Conservation (phyloP, 768 basidiomycete genomes). For the Ramaria sp. region DNA sequence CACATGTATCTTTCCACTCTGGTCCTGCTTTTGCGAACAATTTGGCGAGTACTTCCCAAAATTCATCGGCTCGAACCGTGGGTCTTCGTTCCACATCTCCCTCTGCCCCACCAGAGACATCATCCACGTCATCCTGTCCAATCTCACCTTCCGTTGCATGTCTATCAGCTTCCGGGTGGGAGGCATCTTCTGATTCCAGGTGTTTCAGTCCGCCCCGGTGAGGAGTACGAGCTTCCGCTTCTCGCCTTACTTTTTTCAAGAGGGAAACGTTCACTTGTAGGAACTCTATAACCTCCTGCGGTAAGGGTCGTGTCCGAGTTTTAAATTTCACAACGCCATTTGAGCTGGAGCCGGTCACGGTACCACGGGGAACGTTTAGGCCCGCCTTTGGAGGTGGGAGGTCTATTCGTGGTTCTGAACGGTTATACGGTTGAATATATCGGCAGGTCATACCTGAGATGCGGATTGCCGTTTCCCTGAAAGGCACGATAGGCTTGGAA, state of each 20-base stretch:
- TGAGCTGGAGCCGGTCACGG: conserved; percentile 56
- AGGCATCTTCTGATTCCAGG: neutral
- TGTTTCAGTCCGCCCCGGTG: neutral
- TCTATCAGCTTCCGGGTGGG: neutral
- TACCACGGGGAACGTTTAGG: conserved; percentile 60
- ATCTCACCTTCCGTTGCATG: conserved; percentile 23
- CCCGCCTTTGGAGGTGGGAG: conserved; percentile 76
- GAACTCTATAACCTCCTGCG: conserved; percentile 59
- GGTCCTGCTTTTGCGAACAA: conserved; percentile 54
- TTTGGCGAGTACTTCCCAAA: conserved; percentile 62
- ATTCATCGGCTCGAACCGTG: conserved; percentile 60
- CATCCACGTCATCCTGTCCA: conserved; percentile 23
- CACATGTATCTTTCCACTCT: conserved; percentile 69
- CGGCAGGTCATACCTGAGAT: conserved; percentile 42
- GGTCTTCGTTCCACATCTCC: conserved; percentile 53
- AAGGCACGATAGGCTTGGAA: conserved; percentile 94
- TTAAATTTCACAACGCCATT: conserved; percentile 71
- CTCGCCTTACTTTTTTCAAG: conserved; percentile 50
- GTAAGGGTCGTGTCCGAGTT: conserved; percentile 75
- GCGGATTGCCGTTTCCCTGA: conserved; percentile 87
- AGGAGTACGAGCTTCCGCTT: conserved; percentile 23
- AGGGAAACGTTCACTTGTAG: conserved; percentile 59
- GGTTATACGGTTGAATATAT: neutral
- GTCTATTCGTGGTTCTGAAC: conserved; percentile 33
- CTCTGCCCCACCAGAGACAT: conserved; percentile 32